Conservation (phyloP, 768 basidiomycete species). For the Tricholoma sp. region DNA sequence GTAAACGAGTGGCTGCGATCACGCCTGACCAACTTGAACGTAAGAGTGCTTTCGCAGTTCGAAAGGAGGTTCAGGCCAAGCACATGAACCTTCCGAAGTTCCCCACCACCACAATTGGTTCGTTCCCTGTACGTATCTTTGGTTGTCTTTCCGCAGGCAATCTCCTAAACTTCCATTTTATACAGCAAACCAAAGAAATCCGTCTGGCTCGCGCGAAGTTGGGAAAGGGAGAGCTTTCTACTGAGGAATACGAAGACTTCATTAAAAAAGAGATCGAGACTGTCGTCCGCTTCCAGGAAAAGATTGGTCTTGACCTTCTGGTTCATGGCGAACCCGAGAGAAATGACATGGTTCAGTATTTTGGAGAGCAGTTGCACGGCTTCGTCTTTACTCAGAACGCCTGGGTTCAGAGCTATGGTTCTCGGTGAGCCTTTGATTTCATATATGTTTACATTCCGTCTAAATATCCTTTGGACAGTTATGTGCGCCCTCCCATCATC, state of each 20-base stretch:
- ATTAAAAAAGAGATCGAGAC: constrained; percentile 95
- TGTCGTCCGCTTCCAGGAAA: constrained; percentile 96
- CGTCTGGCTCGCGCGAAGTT: constrained; percentile 95
- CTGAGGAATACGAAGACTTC: constrained; percentile 90
- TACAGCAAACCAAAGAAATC: constrained; percentile 97
- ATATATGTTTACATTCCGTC: constrained; percentile 4
- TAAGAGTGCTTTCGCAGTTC: constrained; percentile 81
- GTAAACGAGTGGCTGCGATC: constrained; percentile 92
- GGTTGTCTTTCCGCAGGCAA: background rate
- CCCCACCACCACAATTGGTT: constrained; percentile 98
- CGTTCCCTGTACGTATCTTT: constrained; percentile 74
- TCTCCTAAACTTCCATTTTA: constrained; percentile 10
- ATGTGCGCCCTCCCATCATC: constrained; percentile 97
- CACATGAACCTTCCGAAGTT: constrained; percentile 91
- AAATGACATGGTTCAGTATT: constrained; percentile 99
- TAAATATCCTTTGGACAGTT: constrained; percentile 38
- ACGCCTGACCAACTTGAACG: constrained; percentile 82
- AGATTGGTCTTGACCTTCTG: constrained; percentile 90
- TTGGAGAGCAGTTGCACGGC: constrained; percentile 90
- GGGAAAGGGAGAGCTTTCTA: constrained; percentile 83
- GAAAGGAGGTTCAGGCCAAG: constrained; percentile 85
- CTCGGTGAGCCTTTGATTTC: constrained; percentile 53
- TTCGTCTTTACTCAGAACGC: constrained; percentile 98
- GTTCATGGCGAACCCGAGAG: constrained; percentile 99
- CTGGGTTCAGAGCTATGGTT: constrained; percentile 99